phyloP scores from a whole-genome alignment of 345 rosid genomes.

The Microcos paniculata region DNA sequence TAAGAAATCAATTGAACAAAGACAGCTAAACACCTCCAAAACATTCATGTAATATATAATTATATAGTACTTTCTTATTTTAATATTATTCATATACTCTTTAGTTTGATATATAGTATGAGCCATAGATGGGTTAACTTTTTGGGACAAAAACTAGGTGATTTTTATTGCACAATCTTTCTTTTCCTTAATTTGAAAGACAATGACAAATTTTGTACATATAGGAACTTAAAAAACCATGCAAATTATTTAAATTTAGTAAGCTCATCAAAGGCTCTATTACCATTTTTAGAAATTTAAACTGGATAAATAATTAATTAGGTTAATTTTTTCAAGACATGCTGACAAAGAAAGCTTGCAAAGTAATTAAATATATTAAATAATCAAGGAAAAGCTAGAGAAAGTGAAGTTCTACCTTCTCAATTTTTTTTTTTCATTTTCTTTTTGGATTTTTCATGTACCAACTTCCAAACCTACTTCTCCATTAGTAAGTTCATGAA shows the following conservation, averaged over 20 bases:
- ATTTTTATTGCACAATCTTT: background rate
- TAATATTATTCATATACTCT: background rate
- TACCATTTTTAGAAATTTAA: background rate
- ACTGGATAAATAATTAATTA: background rate
- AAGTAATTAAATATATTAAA: background rate
- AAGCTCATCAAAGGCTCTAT: background rate
- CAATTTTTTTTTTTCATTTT: background rate
- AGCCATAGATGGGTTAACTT: background rate
- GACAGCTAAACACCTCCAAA: background rate
- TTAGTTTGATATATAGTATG: background rate
- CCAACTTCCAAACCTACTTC: background rate
- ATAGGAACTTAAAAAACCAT: background rate
- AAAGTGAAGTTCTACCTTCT: background rate
- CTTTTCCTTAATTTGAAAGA: background rate
- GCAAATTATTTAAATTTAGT: background rate
- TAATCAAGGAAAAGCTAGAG: background rate
- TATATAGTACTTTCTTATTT: too few relatives aligned
- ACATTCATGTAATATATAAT: too few relatives aligned
- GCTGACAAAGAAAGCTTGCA: background rate
- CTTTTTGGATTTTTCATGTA: background rate
- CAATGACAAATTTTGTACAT: background rate
- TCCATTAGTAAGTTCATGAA: background rate
- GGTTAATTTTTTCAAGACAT: background rate
- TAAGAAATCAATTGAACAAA: background rate
- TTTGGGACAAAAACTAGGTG: background rate